Evolutionary conservation across 164 flowering plant species (phyloP).

Genomic region (Houttuynia cordata): DNA sequence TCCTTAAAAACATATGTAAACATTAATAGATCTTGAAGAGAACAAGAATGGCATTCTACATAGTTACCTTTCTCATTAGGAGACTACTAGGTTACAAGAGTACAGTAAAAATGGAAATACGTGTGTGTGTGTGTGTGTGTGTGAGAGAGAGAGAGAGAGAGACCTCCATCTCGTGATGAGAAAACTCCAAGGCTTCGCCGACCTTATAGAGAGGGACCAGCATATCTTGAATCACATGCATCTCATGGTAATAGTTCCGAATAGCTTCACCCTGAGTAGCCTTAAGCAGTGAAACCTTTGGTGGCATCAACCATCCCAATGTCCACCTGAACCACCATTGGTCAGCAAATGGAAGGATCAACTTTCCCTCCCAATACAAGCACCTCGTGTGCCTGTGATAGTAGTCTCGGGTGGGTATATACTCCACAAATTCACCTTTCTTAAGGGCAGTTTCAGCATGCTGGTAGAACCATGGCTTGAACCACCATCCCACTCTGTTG

Average conservation of each 20-base stretch:
- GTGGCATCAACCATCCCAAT: conserved; percentile 97
- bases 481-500: conserved; percentile 91
- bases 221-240: conserved; percentile 99
- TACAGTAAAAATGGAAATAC: too few relatives aligned
- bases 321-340: conserved; percentile 92
- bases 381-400: conserved; percentile 98
- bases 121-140: too few relatives aligned
- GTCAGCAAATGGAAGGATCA: conserved; percentile 92
- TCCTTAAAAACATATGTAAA: too few relatives aligned
- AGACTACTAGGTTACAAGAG: too few relatives aligned
- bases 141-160: background rate
- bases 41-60: background rate
- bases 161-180: conserved; percentile 92
- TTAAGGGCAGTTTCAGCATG: conserved; percentile 74
- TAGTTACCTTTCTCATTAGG: background rate
- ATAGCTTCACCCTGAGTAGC: conserved; percentile 98
- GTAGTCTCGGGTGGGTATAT: conserved; percentile 90
- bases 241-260: conserved; percentile 95
- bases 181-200: conserved; percentile 88
- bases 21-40: background rate
- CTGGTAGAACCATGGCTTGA: conserved; percentile 97
- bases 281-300: conserved; percentile 93
- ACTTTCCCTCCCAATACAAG: conserved; percentile 98
- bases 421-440: conserved; percentile 95
- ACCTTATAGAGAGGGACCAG: conserved; percentile 98